Conservation (phyloP, 192 early-diverging fungal species). For the Mortierella claussenii region DNA sequence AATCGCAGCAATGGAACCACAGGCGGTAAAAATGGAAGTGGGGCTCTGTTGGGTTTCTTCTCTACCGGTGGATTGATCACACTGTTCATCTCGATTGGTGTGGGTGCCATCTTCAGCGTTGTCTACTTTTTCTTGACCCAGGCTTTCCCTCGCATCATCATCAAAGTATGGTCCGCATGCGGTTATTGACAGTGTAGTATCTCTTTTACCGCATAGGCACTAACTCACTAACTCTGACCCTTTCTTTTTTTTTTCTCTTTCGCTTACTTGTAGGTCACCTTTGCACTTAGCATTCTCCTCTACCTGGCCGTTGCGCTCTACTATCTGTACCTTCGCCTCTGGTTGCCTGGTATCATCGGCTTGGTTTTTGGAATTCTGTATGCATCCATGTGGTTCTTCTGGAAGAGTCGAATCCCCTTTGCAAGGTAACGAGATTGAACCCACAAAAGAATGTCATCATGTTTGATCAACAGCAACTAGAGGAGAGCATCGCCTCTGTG, state of each 20-base stretch:
- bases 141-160: constrained; percentile 46
- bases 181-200: neutral
- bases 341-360: constrained; percentile 63
- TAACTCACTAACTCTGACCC: no score
- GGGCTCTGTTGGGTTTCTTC: constrained; percentile 17
- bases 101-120: constrained; percentile 67
- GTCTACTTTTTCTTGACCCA: constrained; percentile 66
- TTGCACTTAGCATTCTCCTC: constrained; percentile 61
- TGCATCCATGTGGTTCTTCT: constrained; percentile 66
- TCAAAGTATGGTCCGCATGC: constrained; percentile 22
- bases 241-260: neutral
- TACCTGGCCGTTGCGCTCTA: constrained; percentile 65
- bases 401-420: constrained; percentile 45
- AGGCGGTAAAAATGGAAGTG: neutral
- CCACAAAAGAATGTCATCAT: no score
- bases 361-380: constrained; percentile 65
- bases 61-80: constrained; percentile 55
- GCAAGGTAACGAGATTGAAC: constrained; percentile 23
- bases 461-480: neutral
- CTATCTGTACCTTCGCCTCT: constrained; percentile 64
- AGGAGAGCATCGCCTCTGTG: neutral
- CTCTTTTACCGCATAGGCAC: no score
- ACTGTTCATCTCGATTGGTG: constrained; percentile 61
- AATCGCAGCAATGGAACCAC: constrained; percentile 7
- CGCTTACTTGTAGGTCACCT: constrained; percentile 50